Evolutionary conservation across 1,284 basidiomycete genomes (phyloP).

Genomic region (Peniophora sp.): DNA sequence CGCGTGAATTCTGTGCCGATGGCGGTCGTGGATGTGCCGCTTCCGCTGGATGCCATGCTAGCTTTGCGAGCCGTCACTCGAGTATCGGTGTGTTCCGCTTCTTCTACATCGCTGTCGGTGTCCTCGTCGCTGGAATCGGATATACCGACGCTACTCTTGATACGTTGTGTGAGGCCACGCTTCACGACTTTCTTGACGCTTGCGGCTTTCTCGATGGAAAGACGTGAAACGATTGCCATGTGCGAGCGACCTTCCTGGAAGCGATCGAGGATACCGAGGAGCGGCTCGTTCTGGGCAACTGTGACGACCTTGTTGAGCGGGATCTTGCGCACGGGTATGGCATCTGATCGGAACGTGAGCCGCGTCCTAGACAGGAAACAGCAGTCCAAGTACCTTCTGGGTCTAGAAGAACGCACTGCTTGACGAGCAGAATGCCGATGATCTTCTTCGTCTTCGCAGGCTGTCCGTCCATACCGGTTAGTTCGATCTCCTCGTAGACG

Average conservation of each 20-base stretch:
- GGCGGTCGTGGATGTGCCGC: slow-evolving; percentile 11
- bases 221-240: slow-evolving; percentile 81
- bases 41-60: slow-evolving; percentile 14
- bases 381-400: slow-evolving; percentile 54
- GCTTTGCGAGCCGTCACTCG: slow-evolving; percentile 20
- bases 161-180: slow-evolving; percentile 61
- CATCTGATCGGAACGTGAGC: slow-evolving; percentile 41
- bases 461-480: slow-evolving; percentile 28
- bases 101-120: slow-evolving; percentile 28
- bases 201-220: slow-evolving; percentile 38
- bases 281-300: slow-evolving; percentile 79
- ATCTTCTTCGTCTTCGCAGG: slow-evolving; percentile 55
- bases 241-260: slow-evolving; percentile 91
- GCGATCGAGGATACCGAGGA: slow-evolving; percentile 81
- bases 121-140: slow-evolving; percentile 34
- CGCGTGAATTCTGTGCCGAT: slow-evolving; percentile 24
- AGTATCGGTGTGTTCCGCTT: slow-evolving; percentile 28
- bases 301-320: slow-evolving; percentile 82
- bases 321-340: slow-evolving; percentile 68
- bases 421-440: slow-evolving; percentile 75
- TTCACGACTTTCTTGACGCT: slow-evolving; percentile 66
- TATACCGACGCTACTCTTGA: slow-evolving; percentile 57
- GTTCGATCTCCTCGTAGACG: slow-evolving; percentile 66
- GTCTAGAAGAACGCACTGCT: slow-evolving; percentile 84
- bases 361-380: neutral